phyloP scores from a whole-genome alignment of 768 basidiomycete species.

The Lentinus brumalis region DNA sequence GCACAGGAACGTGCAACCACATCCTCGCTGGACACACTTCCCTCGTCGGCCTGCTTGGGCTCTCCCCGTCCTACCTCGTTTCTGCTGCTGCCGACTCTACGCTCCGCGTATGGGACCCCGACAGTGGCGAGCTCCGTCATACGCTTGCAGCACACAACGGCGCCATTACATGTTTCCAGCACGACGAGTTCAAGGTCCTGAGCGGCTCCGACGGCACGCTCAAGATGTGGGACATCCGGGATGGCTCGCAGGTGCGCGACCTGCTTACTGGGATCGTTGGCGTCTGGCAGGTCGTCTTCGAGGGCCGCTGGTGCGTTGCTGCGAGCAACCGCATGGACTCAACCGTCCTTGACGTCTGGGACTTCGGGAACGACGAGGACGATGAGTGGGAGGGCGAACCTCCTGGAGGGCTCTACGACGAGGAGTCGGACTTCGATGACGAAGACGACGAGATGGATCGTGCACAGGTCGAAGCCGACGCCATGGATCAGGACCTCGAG shows the following conservation, averaged over 20 bases:
- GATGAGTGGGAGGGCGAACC: constrained; percentile 87
- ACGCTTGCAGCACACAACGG: constrained; percentile 90
- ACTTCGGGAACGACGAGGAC: constrained; percentile 74
- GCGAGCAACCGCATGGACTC: constrained; percentile 81
- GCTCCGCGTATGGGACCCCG: constrained; percentile 92
- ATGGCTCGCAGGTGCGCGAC: constrained; percentile 85
- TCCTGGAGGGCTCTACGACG: constrained; percentile 73
- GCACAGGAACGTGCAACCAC: constrained; percentile 77
- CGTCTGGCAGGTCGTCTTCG: constrained; percentile 98
- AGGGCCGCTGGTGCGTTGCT: constrained; percentile 92
- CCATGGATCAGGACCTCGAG: constrained; percentile 71
- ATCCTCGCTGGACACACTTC: constrained; percentile 90
- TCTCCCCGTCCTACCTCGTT: constrained; percentile 88
- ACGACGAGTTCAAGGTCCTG: constrained; percentile 96
- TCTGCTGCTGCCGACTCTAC: constrained; percentile 97
- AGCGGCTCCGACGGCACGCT: constrained; percentile 94
- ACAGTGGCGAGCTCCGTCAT: constrained; percentile 76
- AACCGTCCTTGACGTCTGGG: constrained; percentile 88
- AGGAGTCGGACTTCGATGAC: constrained; percentile 57
- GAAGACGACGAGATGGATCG: constrained; percentile 54
- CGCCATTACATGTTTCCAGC: constrained; percentile 99
- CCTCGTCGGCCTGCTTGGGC: constrained; percentile 88
- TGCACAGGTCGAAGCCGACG: constrained; percentile 64
- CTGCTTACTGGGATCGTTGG: constrained; percentile 89
- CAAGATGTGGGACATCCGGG: constrained; percentile 96